Conservation (phyloP, 1,139 yeast genomes). For the Zygosaccharomyces pseudobailii region DNA sequence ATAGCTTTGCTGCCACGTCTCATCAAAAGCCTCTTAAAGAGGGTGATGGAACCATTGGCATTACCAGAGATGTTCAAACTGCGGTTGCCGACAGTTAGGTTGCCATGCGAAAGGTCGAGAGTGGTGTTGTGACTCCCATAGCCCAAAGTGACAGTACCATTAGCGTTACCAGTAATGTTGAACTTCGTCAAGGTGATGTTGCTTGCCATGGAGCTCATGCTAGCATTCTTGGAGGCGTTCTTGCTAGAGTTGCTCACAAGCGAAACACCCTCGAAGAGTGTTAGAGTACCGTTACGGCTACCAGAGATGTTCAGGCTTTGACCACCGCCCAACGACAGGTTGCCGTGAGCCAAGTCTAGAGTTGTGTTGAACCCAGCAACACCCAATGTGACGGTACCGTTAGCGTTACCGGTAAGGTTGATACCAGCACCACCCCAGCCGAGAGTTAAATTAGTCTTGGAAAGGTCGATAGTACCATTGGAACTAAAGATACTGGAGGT, state of each 20-base stretch:
- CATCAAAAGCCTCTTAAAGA: neutral
- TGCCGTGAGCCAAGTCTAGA: neutral
- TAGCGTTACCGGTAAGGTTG: neutral
- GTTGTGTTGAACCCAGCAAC: neutral
- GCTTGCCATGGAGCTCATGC: neutral
- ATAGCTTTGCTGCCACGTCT: neutral
- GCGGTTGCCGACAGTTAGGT: neutral
- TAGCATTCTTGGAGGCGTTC: neutral
- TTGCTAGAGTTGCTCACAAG: neutral
- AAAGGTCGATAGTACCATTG: neutral
- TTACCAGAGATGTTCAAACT: conserved; percentile 1
- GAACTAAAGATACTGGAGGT: neutral
- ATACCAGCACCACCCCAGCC: neutral
- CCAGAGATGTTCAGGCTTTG: neutral
- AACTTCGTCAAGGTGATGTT: neutral
- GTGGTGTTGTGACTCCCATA: neutral
- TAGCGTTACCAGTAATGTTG: neutral
- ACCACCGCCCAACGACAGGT: neutral
- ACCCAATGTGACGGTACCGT: neutral
- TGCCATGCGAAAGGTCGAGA: neutral
- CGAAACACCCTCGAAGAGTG: neutral
- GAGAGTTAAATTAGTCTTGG: neutral
- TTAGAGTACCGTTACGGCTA: neutral
- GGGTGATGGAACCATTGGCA: conserved; percentile 1
- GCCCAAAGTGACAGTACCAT: neutral